Conservation (phyloP, 805 yeast species). For the Ogataea ganodermae region DNA sequence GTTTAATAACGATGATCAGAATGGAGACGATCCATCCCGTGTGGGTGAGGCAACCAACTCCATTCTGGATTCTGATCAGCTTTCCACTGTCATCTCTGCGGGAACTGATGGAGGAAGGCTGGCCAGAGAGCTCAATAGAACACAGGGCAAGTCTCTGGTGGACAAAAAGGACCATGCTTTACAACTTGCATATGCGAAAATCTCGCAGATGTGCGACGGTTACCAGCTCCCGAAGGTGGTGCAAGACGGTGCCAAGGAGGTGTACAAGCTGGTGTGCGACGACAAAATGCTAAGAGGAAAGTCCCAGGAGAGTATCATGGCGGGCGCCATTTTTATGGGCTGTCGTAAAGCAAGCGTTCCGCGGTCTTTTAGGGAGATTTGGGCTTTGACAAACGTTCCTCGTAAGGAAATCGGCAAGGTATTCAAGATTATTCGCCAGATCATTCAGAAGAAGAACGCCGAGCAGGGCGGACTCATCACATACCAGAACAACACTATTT, state of each 20-base stretch:
- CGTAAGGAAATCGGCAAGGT: constrained; percentile 93
- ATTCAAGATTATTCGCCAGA: constrained; percentile 72
- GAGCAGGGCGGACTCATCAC: constrained; percentile 44
- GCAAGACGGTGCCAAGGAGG: constrained; percentile 97
- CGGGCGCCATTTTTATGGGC: constrained; percentile 92
- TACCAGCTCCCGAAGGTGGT: constrained; percentile 92
- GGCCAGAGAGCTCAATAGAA: constrained; percentile 88
- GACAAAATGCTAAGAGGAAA: constrained; percentile 85
- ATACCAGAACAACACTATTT: constrained; percentile 49
- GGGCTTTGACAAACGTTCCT: constrained; percentile 92
- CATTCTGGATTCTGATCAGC: constrained; percentile 83
- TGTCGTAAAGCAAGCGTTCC: constrained; percentile 93
- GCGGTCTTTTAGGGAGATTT: constrained; percentile 92
- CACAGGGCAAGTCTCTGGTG: constrained; percentile 81
- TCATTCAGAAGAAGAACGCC: constrained; percentile 57
- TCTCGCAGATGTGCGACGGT: constrained; percentile 96
- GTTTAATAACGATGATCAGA: constrained; percentile 95
- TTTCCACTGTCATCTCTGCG: constrained; percentile 88
- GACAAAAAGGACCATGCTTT: constrained; percentile 88
- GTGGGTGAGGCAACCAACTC: constrained; percentile 98
- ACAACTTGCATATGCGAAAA: constrained; percentile 85
- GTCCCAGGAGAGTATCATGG: constrained; percentile 92
- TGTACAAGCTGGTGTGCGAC: constrained; percentile 86
- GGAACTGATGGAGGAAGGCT: constrained; percentile 81
- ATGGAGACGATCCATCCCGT: constrained; percentile 98